Evolutionary conservation across 257 asterid genomes (phyloP), one percentile per base, ranked within the genome.

Genomic region (Fraxinus excelsior): DNA sequence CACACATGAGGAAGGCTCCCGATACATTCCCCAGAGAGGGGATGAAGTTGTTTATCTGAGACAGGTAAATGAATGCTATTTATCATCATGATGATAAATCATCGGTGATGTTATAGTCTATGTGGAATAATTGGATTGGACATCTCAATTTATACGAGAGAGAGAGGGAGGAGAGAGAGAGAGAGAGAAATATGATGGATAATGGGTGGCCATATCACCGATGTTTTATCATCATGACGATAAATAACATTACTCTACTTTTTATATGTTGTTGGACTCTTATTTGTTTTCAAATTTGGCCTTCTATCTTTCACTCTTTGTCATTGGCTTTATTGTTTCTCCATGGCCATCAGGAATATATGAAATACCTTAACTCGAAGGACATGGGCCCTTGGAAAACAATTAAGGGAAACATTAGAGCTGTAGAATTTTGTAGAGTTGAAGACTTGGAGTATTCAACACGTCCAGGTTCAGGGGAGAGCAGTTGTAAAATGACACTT

Each of bases 271-370:
- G 65, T 80, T 66, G 65, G 62, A 28, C 23, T 62, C 62, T 60
- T 21, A 10, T 49, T 70, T 13, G 19, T 66, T 44, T 62, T 46
- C 37, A 32, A 35, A 82, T 69, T 46, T n/a, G 7, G 29, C 44
- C 25, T 21, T 76, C 29, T 75, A 21, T 64, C 19, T 16, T 29
- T 79, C 40, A 4, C 44, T 74, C 44, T 74, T 13, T n/a, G 6
- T 14, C 40, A 25, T 56, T 60, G n/a, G 77, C 68, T 74, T 83
- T 70, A 31, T 71, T 38, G 76, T 76, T 78, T 69, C 73, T 81
- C 73, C 91, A 95, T 98, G 99, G 98, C 53, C 99, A 95, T 82
- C 88, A 90, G 79, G 99, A 90, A 87, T 95, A 89, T 84, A 85
- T 85, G 37, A 80, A 13, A 67, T 74, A 81, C 71, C 80, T 77